These are phyloP conservation scores for Talaromyces marneffei DNA, from an alignment of 2,329 filamentous ascomycete species.

Conservation along the genomic window DNA sequence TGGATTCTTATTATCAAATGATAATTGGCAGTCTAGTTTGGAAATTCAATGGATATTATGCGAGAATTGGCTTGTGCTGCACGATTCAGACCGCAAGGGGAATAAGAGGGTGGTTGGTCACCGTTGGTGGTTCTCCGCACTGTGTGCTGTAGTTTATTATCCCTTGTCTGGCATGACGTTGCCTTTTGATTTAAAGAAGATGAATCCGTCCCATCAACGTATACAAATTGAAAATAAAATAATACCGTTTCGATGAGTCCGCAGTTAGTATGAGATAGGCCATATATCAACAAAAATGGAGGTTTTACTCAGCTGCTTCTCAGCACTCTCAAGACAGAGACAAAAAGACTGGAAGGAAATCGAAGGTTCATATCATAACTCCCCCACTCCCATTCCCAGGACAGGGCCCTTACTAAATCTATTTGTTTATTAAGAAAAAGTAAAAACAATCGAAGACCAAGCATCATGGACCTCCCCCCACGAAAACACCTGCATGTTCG, in stretches of 20 bases:
- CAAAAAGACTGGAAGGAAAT: constrained; percentile 21
- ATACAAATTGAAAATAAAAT: too few species aligned
- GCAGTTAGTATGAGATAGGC: too few species aligned
- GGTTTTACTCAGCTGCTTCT: constrained; percentile 8
- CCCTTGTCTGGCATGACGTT: not conserved
- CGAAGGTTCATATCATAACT: constrained; percentile 22
- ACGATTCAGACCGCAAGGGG: not conserved
- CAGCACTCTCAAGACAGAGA: constrained; percentile 14
- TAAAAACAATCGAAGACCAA: constrained; percentile 21
- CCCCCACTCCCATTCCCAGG: not conserved
- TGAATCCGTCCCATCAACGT: not conserved
- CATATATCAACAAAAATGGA: not conserved
- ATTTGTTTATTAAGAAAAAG: constrained; percentile 17
- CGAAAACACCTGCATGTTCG: constrained; percentile 51
- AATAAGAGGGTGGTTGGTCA: not conserved
- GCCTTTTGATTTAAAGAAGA: not conserved
- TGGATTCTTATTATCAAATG: not conserved
- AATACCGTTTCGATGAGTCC: too few species aligned
- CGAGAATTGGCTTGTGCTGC: not conserved
- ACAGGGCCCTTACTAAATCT: not conserved
- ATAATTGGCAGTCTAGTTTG: not conserved
- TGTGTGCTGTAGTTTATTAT: not conserved
- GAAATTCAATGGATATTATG: not conserved
- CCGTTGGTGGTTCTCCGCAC: too few species aligned
- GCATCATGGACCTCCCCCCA: constrained; percentile 30